Base-by-base conservation (phyloP, 2,329 filamentous ascomycete genomes). In the Alternaria sp. region DNA sequence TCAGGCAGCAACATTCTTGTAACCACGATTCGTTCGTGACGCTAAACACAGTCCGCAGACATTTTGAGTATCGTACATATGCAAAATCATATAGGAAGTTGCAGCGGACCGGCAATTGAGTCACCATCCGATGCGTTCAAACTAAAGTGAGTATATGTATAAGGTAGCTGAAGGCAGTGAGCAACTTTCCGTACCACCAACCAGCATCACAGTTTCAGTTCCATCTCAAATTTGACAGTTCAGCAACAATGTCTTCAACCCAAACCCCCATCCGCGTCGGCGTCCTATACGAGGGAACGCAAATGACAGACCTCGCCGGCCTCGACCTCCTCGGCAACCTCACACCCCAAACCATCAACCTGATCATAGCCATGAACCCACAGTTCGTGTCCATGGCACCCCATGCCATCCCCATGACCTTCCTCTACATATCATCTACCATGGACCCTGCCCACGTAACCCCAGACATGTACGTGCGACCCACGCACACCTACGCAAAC, bases 241-340 rank as follows among this genome's bases (percentile, higher is more conserved):
- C 25, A 45, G 36, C n/a, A 17, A 15, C 36, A 13, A 26, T 52
- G 4, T 45, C 53, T 25, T 36, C 36, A 12, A 57, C 53, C 30
- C 30, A 50, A 26, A 69, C 64, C 36, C 53, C 80, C 50, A 72
- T 82, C 54, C 80, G 80, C 67, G 75, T 83, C 67, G 81, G 75
- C 61, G 77, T 83, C 45, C 74, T 82, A 59, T 74, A 78, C 67
- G 79, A 82, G 62, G 59, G 71, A 23, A 75, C 78, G 36, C 81
- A 83, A 73, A 72, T 82, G 61, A 68, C 73, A 55, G 81, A 83
- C 68, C 77, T 83, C 45, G 67, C 77, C 17, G 78, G 79, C 64
- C 74, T 81, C 63, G 81, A 83, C 68, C 67, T 83, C 46, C 58
- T 83, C 40, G 80, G 76, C 62, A 80, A 79, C 71, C 69, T 81